Percentiles rank a stretch among this genome's conserved stretches.
phyloP scores from a whole-genome alignment of 371 early-diverging fungal genomes.

The Rhizomucor miehei region DNA sequence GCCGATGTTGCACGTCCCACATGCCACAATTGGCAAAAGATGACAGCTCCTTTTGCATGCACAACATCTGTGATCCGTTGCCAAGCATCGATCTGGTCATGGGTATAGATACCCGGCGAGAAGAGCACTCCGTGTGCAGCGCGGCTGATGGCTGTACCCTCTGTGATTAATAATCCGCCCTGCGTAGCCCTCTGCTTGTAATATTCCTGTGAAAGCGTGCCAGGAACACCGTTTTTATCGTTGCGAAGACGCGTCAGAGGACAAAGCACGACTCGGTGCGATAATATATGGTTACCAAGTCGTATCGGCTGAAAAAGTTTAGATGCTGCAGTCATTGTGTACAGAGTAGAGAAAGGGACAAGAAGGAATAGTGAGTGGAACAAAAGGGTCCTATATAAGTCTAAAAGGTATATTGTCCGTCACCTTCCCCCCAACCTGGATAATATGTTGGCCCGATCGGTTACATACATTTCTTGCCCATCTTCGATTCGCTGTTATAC shows the following conservation, averaged over 20 bases:
- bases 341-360: too few relatives aligned
- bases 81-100: conserved; percentile 56
- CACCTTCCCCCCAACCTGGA: too few relatives aligned
- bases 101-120: conserved; percentile 43
- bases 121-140: conserved; percentile 33
- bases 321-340: too few relatives aligned
- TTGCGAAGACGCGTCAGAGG: conserved; percentile 51
- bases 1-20: conserved; percentile 12
- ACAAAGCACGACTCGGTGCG: too few relatives aligned
- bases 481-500: too few relatives aligned
- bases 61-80: conserved; percentile 52
- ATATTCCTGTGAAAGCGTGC: conserved; percentile 43
- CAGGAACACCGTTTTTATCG: conserved; percentile 27
- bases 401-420: too few relatives aligned
- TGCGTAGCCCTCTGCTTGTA: conserved; percentile 56
- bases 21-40: conserved; percentile 51
- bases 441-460: too few relatives aligned
- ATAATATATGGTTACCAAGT: too few relatives aligned
- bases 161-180: conserved; percentile 57
- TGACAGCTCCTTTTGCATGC: conserved; percentile 53
- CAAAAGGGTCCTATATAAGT: too few relatives aligned
- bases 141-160: conserved; percentile 45
- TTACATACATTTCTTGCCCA: too few relatives aligned
- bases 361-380: too few relatives aligned
- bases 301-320: too few relatives aligned